A percentile compares a stretch with the other conserved stretches of the same genome.
phyloP scores from a whole-genome alignment of 148 eudicot species.

The Rhododendron henanense region DNA sequence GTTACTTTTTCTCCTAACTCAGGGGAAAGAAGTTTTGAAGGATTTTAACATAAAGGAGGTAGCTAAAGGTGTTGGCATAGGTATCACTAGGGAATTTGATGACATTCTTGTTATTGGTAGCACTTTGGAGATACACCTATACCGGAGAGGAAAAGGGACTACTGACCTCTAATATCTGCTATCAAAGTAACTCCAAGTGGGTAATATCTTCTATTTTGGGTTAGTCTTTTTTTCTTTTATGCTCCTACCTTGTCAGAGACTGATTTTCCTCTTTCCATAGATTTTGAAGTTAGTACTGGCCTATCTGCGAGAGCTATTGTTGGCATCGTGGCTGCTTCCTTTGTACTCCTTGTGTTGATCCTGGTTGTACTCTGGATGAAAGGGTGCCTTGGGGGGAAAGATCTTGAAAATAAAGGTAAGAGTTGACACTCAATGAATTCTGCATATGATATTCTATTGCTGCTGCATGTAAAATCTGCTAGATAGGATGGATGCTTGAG shows the following conservation, averaged over 20 bases:
- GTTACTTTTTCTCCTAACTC: not conserved
- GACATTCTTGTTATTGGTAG: constrained; percentile 25
- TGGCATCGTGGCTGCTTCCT: constrained; percentile 48
- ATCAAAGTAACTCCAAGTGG: constrained; percentile 44
- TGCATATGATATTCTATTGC: not conserved
- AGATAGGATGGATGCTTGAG: not conserved
- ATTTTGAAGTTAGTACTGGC: constrained; percentile 36
- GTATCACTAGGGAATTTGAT: constrained; percentile 13
- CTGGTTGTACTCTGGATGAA: constrained; percentile 34
- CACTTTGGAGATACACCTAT: constrained; percentile 44
- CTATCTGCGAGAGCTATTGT: constrained; percentile 45
- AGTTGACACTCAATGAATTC: not conserved
- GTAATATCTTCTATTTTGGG: constrained; percentile 13
- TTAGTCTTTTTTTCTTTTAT: not conserved
- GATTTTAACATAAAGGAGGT: constrained; percentile 35
- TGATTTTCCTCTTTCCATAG: constrained; percentile 21
- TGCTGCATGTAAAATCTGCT: not conserved
- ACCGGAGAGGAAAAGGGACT: constrained; percentile 51
- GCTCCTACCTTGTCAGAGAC: not conserved
- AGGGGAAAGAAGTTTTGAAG: constrained; percentile 27
- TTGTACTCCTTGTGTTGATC: constrained; percentile 24
- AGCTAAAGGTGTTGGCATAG: constrained; percentile 33
- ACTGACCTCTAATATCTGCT: constrained; percentile 43
- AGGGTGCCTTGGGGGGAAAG: constrained; percentile 49
- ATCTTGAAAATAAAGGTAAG: constrained; percentile 31